Base-by-base conservation (phyloP, 208 protist species). In the Acanthamoeba healyi region DNA sequence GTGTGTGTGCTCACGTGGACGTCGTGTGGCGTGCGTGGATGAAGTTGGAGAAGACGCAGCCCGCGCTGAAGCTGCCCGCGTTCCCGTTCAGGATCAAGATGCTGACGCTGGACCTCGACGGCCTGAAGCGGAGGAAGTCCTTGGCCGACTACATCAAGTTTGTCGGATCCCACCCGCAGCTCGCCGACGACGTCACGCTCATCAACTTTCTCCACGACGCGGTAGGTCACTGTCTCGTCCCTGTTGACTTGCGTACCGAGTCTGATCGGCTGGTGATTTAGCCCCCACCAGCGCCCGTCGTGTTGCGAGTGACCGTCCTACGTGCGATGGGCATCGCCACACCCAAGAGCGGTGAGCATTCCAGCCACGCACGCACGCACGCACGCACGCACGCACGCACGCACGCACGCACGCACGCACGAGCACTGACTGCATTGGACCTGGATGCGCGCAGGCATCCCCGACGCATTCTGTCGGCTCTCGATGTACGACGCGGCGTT, bases 401-500 rank as follows among this genome's bases (percentile, higher is more conserved):
- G n/a, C n/a, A n/a, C n/a, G n/a, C n/a, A n/a, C n/a, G n/a, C n/a
- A n/a, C n/a, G n/a, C n/a, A n/a, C n/a, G n/a, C n/a, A n/a, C n/a
- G n/a, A n/a, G n/a, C 17, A 36, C 61, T 70, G 29, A 70, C 61
- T 0, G 12, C 36, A 10, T 0, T 0, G 7, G 5, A 15, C 19
- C n/a, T 38, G 29, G 10, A 4, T 1, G 24, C n/a, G 5, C n/a
- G 22, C 38, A 81, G 70, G 38, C 17, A 46, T 49, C 19, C 70
- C 70, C 19, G 19, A 81, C 14, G 70, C 70, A 7, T 81, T 81
- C 29, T 81, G 70, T n/a, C 2, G 36, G 19, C 40, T 81, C 36
- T 49, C 70, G 36, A 81, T 81, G 70, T 81, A 81, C 40, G 70
- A 81, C 9, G 49, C 29, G 38, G 36, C 34, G 22, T 81, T 81